Evolutionary conservation across 2,329 filamentous ascomycete species (phyloP), one percentile per base, ranked within the genome.

Genomic region (Beauveria caledonica): DNA sequence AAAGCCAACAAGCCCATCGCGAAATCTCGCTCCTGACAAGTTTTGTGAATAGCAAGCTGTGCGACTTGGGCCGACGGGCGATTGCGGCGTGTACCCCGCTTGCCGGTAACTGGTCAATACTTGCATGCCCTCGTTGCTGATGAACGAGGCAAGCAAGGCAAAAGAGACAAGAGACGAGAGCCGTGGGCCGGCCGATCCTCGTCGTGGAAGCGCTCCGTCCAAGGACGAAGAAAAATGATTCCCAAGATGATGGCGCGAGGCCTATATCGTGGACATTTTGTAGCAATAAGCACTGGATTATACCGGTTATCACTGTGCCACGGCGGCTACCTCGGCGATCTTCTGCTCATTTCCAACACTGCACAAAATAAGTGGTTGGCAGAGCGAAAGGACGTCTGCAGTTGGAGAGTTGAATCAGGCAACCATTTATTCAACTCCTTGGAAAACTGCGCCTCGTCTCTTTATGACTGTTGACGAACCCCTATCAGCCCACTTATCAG

Each of bases 401-500:
- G 10, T 15, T 29, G 9, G 23, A n/a, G 15, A 49, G 15, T 3
- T 27, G 5, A 10, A 44, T 15, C 11, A 36, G 25, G 40, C 53
- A 13, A n/a, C 21, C 44, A 9, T 2, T 6, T 54, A 45, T 44
- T 54, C 50, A 8, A 21, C 36, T 27, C 13, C 11, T 13, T 7
- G 17, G 15, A 19, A 21, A 29, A 19, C 55, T 58, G 55, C 55
- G 55, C 55, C 55, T 50, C 55, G 17, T 27, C 21, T 27, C 29
- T 36, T 15, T 36, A 45, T 33, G 13, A 7, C 15, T 13, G 50
- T n/a, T 50, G 54, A 44, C 13, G 4, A 25, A 27, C 1, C 21
- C 21, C 21, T 29, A 29, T 29, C 45, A 50, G 55, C 46, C 55
- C 55, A 58, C 55, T 58, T 42, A 58, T 50, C 48, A 58, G 55